A percentile compares a stretch with the other conserved stretches of the same genome.
Evolutionary conservation across 2,329 filamentous ascomycete genomes (phyloP).

Genomic region (Colletotrichum godetiae): DNA sequence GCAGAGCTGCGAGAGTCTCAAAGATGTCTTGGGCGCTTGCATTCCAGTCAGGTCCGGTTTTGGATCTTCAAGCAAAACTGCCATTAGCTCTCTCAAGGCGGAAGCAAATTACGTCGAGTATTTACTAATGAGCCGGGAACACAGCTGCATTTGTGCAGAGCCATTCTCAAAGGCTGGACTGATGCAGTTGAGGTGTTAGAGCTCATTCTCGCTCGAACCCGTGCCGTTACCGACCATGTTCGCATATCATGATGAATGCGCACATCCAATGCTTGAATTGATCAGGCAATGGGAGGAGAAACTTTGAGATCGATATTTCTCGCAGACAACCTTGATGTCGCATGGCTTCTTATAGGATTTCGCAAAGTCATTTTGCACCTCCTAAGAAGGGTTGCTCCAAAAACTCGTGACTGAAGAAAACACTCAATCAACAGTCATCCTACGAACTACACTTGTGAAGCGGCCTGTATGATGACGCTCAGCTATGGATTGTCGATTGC

Average conservation of each 20-base stretch:
- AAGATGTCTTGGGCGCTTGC: neutral
- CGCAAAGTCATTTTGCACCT: neutral
- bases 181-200: too few species aligned
- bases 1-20: neutral
- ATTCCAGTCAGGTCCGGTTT: neutral
- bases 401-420: neutral
- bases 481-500: neutral
- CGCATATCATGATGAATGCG: neutral
- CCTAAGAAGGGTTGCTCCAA: neutral
- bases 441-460: neutral
- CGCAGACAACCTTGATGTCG: neutral
- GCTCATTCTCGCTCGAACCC: too few species aligned
- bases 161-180: too few species aligned
- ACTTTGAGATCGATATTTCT: neutral
- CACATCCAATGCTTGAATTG: neutral
- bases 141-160: too few species aligned
- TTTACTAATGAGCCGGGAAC: neutral
- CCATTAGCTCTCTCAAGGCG: neutral
- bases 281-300: neutral
- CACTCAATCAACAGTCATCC: neutral
- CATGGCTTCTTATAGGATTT: neutral
- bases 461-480: neutral
- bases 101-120: neutral
- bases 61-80: neutral
- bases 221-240: neutral